Evolutionary conservation across 371 early-diverging fungal species (phyloP).

Genomic region (Entomophthora muscae): DNA sequence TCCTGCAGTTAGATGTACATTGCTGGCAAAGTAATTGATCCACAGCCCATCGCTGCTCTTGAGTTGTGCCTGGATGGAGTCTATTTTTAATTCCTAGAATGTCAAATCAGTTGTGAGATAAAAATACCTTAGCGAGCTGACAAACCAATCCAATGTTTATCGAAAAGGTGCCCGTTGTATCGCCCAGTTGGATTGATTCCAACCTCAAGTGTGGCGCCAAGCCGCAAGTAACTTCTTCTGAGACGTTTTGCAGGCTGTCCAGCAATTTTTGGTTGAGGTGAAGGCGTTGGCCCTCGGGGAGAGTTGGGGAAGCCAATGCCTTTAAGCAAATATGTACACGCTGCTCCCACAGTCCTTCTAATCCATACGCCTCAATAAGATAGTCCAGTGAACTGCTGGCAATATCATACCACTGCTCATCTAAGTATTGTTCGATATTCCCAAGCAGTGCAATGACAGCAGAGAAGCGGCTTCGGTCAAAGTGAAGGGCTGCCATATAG

Average conservation of each 20-base stretch:
- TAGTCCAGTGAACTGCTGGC: background rate
- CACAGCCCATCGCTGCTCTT: background rate
- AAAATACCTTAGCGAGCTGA: background rate
- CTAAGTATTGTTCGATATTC: background rate
- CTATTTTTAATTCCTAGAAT: background rate
- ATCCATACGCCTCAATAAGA: background rate
- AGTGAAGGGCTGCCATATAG: constrained; percentile 1
- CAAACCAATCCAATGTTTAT: background rate
- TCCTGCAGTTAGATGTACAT: background rate
- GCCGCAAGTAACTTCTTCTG: background rate
- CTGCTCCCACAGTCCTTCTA: background rate
- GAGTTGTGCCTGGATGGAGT: background rate
- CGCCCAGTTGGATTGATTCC: background rate
- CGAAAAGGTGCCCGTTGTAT: background rate
- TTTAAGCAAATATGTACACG: background rate
- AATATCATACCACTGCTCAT: background rate
- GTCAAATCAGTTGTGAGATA: background rate
- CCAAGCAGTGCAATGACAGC: background rate
- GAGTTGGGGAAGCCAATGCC: background rate
- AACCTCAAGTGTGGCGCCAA: background rate
- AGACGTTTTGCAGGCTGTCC: background rate
- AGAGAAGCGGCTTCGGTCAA: background rate
- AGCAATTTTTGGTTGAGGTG: background rate
- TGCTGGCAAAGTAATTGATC: background rate
- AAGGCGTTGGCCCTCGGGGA: background rate